Conservation (phyloP, 177 flowering plant species). For the Vitis hybrid region DNA sequence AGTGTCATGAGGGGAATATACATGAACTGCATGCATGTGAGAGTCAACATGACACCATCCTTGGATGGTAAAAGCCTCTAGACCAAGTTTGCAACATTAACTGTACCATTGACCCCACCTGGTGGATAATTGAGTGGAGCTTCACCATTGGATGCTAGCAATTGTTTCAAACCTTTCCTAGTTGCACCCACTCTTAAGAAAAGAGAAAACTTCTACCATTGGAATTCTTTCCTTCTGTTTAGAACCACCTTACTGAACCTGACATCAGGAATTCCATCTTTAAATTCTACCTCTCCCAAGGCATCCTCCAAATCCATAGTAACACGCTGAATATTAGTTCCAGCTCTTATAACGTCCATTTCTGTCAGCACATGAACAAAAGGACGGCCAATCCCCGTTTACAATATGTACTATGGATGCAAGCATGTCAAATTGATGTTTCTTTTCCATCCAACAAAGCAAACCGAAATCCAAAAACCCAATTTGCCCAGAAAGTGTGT, state of each 20-base stretch:
- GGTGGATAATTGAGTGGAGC: too few relatives aligned
- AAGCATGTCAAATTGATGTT: slow-evolving; percentile 92
- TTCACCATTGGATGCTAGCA: too few relatives aligned
- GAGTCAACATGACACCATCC: too few relatives aligned
- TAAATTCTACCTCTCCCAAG: slow-evolving; percentile 71
- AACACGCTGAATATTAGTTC: slow-evolving; percentile 63
- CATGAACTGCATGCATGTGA: too few relatives aligned
- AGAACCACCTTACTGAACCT: slow-evolving; percentile 82
- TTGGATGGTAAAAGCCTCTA: too few relatives aligned
- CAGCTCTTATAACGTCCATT: slow-evolving; percentile 89
- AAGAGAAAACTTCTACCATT: too few relatives aligned
- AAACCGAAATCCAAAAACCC: slow-evolving; percentile 91
- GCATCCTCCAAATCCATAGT: slow-evolving; percentile 87
- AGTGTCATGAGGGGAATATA: too few relatives aligned
- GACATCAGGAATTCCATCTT: slow-evolving; percentile 86
- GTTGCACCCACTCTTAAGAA: too few relatives aligned
- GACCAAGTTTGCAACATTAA: too few relatives aligned
- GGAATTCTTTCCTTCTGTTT: too few relatives aligned
- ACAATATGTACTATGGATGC: slow-evolving; percentile 90
- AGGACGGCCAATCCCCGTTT: slow-evolving; percentile 89
- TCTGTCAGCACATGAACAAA: slow-evolving; percentile 65
- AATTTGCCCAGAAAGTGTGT: slow-evolving; percentile 67
- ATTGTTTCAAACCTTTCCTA: too few relatives aligned
- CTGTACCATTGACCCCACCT: too few relatives aligned
- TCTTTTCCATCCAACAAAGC: slow-evolving; percentile 89